These are phyloP conservation scores for Lepidium sativum DNA, from an alignment of 345 rosid species.

Conservation along the genomic window DNA sequence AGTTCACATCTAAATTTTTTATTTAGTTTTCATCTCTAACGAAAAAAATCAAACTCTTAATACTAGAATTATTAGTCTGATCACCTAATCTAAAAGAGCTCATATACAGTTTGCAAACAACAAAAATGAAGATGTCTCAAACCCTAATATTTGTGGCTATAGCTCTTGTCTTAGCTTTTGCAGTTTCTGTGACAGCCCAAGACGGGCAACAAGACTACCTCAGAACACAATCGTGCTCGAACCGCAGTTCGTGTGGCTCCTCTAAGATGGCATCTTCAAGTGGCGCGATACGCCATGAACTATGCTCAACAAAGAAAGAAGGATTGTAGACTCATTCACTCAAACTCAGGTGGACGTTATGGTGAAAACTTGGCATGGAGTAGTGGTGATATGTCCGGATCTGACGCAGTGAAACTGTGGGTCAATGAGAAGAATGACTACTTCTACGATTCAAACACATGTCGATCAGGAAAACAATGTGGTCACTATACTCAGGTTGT, in stretches of 20 bases:
- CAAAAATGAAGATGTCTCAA: constrained; percentile 4
- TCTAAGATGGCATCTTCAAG: constrained; percentile 25
- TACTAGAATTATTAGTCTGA: too few relatives aligned
- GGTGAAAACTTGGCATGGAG: constrained; percentile 35
- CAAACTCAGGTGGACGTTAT: constrained; percentile 23
- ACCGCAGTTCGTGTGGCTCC: constrained; percentile 5
- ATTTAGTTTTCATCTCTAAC: too few relatives aligned
- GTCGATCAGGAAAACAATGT: constrained; percentile 1
- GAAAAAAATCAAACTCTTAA: too few relatives aligned
- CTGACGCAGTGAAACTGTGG: constrained; percentile 27
- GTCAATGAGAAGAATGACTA: constrained; percentile 14
- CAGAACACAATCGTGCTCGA: constrained; percentile 16
- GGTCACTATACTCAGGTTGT: constrained; percentile 50
- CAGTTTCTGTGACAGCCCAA: constrained; percentile 19
- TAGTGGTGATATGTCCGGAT: constrained; percentile 12
- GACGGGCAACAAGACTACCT: constrained; percentile 19
- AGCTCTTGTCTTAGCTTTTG: constrained; percentile 5
- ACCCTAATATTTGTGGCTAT: neutral
- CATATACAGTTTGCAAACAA: too few relatives aligned
- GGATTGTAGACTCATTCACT: constrained; percentile 29
- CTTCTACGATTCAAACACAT: neutral
- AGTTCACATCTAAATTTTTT: too few relatives aligned
- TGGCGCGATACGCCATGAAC: constrained; percentile 27
- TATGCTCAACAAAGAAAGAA: neutral
- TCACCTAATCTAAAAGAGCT: too few relatives aligned